Conservation (phyloP, 768 basidiomycete genomes). For the Psilocybe azurescens region DNA sequence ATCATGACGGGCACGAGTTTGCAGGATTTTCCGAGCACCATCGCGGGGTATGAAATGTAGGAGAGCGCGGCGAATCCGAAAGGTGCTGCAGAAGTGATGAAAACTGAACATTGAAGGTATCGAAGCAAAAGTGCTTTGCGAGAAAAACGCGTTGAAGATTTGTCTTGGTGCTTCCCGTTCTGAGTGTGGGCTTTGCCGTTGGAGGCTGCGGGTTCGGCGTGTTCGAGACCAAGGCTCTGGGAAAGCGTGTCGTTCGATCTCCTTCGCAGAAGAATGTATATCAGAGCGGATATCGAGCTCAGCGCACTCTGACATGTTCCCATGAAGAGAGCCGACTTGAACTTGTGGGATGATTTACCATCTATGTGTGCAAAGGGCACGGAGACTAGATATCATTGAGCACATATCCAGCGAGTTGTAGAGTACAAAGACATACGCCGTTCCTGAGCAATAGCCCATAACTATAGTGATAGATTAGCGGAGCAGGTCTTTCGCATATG, state of each 20-base stretch:
- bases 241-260: slow-evolving; percentile 56
- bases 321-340: slow-evolving; percentile 85
- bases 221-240: slow-evolving; percentile 67
- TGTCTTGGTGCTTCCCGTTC: slow-evolving; percentile 25
- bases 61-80: slow-evolving; percentile 96
- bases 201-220: slow-evolving; percentile 31
- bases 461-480: slow-evolving; percentile 39
- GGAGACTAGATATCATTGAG: slow-evolving; percentile 56
- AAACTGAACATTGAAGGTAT: slow-evolving; percentile 84
- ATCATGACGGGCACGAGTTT: slow-evolving; percentile 98
- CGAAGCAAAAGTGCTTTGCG: slow-evolving; percentile 61
- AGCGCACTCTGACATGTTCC: slow-evolving; percentile 85
- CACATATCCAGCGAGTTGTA: slow-evolving; percentile 4
- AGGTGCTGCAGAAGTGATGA: slow-evolving; percentile 91
- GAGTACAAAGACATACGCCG: slow-evolving; percentile 58
- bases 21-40: slow-evolving; percentile 99
- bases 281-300: slow-evolving; percentile 76
- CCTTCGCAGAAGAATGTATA: slow-evolving; percentile 72
- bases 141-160: slow-evolving; percentile 40
- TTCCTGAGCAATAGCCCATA: slow-evolving; percentile 96
- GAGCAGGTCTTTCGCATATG: not conserved
- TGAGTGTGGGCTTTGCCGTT: slow-evolving; percentile 25
- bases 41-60: slow-evolving; percentile 97
- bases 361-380: slow-evolving; percentile 81
- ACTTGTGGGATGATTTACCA: slow-evolving; percentile 67